Evolutionary conservation across 225 moss, liverwort and hornwort genomes (phyloP).

Genomic region (Antitrichia curtipendula): DNA sequence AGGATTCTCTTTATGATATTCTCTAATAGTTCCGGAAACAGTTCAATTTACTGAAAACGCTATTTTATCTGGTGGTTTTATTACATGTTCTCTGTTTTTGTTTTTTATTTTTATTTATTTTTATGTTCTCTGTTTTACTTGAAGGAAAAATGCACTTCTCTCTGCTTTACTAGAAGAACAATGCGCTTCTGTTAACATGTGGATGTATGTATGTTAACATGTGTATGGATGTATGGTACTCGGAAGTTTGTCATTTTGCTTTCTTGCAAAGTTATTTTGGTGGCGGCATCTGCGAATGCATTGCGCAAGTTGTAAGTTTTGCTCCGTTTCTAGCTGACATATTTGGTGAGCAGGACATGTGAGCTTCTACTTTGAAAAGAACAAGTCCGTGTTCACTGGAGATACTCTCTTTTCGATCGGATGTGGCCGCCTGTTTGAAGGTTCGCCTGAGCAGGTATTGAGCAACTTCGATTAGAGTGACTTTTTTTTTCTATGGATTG

Average conservation of each 20-base stretch:
- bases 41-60: background rate
- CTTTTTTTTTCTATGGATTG: background rate
- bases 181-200: background rate
- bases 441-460: constrained; percentile 82
- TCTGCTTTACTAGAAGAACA: background rate
- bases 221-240: background rate
- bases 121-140: background rate
- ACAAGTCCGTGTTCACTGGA: constrained; percentile 89
- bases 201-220: background rate
- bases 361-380: constrained; percentile 72
- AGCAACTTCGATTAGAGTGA: background rate
- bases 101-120: no score
- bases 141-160: background rate
- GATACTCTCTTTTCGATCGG: constrained; percentile 94
- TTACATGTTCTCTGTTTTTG: background rate
- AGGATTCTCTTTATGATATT: background rate
- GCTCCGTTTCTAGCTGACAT: background rate
- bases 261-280: background rate
- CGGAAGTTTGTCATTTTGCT: background rate
- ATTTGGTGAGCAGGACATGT: constrained; percentile 60
- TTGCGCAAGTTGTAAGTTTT: background rate
- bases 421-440: constrained; percentile 89
- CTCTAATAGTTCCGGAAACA: background rate
- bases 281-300: background rate
- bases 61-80: background rate